These are phyloP conservation scores for Panus rudis DNA, from an alignment of 768 basidiomycete species.

Conservation along the genomic window DNA sequence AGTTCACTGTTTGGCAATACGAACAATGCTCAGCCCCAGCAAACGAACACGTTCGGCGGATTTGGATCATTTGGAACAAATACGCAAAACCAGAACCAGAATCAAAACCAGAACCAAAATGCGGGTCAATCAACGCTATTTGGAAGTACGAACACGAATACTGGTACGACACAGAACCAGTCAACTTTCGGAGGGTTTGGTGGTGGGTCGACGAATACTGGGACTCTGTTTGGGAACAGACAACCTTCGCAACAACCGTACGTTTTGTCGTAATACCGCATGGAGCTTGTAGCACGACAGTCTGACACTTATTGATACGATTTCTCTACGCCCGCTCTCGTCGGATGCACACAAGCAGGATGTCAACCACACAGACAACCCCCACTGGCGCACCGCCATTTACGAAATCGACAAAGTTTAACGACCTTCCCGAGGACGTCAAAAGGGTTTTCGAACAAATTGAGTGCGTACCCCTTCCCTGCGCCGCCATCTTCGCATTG, in stretches of 20 bases:
- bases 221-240: conserved; percentile 9
- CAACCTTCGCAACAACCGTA: conserved; percentile 16
- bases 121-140: conserved; percentile 6
- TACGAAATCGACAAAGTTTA: conserved; percentile 65
- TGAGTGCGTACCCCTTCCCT: conserved; percentile 43
- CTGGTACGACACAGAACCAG: conserved; percentile 9
- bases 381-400: conserved; percentile 32
- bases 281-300: neutral
- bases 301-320: too few relatives aligned
- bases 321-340: neutral
- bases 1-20: conserved; percentile 13
- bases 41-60: conserved; percentile 7
- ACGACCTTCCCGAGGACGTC: conserved; percentile 67
- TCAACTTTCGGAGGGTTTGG: conserved; percentile 5
- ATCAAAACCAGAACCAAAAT: too few relatives aligned
- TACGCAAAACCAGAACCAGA: neutral
- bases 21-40: conserved; percentile 24
- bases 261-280: conserved; percentile 2
- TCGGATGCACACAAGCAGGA: neutral
- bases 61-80: conserved; percentile 2
- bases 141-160: conserved; percentile 4
- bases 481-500: neutral
- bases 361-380: neutral
- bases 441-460: conserved; percentile 60
- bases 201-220: conserved; percentile 1